Conservation (phyloP, 2,329 filamentous ascomycete genomes). For the Sporothrix humicola region DNA sequence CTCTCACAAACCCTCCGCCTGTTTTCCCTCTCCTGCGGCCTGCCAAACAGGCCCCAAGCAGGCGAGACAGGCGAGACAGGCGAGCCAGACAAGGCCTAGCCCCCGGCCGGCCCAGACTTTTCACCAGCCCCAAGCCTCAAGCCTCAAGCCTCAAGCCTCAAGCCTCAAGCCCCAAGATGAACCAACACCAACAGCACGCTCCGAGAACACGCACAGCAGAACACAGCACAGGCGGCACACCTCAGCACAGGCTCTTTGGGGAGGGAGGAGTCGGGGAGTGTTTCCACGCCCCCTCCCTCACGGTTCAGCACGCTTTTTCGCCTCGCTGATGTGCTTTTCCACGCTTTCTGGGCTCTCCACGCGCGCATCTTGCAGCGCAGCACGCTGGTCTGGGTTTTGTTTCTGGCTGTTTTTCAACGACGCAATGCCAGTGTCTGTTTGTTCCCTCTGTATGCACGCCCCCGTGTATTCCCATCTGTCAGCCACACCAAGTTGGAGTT, state of each 20-base stretch:
- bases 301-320: too few relatives aligned
- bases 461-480: slow-evolving; percentile 8
- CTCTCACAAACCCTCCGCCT: not conserved
- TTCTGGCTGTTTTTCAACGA: too few relatives aligned
- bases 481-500: not conserved
- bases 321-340: not conserved
- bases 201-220: not conserved
- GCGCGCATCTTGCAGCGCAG: too few relatives aligned
- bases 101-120: not conserved
- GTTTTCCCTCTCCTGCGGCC: not conserved
- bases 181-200: not conserved
- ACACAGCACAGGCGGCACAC: slow-evolving; percentile 28
- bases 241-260: slow-evolving; percentile 21
- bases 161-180: too few relatives aligned
- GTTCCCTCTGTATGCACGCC: not conserved
- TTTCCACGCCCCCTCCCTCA: slow-evolving; percentile 3
- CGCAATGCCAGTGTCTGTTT: not conserved
- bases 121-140: too few relatives aligned
- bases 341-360: not conserved
- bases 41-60: not conserved
- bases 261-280: too few relatives aligned
- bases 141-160: too few relatives aligned
- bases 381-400: too few relatives aligned
- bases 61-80: not conserved
- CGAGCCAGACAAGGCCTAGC: not conserved